Evolutionary conservation across 352 stramenopile genomes (phyloP).

Genomic region (Pythium insidiosum): DNA sequence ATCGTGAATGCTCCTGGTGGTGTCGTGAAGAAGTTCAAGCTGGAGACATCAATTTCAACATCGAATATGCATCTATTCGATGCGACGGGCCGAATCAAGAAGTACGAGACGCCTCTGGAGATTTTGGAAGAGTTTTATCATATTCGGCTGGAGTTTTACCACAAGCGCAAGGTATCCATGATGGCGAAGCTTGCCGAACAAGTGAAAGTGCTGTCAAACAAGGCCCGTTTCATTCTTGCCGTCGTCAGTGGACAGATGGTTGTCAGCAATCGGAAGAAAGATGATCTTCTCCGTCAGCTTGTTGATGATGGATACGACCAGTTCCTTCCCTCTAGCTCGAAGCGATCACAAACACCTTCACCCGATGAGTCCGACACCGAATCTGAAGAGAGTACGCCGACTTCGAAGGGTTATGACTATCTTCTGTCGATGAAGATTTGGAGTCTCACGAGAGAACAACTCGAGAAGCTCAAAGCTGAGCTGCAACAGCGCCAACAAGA

Average conservation of each 20-base stretch:
- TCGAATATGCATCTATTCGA: slow-evolving; percentile 98
- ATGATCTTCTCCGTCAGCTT: slow-evolving; percentile 88
- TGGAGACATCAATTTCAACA: slow-evolving; percentile 89
- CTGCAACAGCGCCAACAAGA: slow-evolving; percentile 82
- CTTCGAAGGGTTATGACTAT: slow-evolving; percentile 89
- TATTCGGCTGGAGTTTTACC: slow-evolving; percentile 90
- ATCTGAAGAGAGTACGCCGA: slow-evolving; percentile 26
- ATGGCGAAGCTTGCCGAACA: slow-evolving; percentile 87
- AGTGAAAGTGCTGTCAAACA: slow-evolving; percentile 90
- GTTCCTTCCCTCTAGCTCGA: slow-evolving; percentile 24
- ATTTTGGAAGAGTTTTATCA: slow-evolving; percentile 94
- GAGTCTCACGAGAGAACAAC: slow-evolving; percentile 91
- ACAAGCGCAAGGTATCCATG: slow-evolving; percentile 86
- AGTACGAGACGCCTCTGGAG: slow-evolving; percentile 89
- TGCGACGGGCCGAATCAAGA: slow-evolving; percentile 83
- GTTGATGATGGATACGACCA: slow-evolving; percentile 86
- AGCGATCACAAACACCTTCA: slow-evolving; percentile 49
- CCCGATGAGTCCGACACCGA: slow-evolving; percentile 28
- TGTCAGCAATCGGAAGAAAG: slow-evolving; percentile 92
- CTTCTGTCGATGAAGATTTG: slow-evolving; percentile 93
- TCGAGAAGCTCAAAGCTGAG: slow-evolving; percentile 87
- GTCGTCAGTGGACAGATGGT: slow-evolving; percentile 90
- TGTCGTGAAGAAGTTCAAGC: slow-evolving; percentile 95
- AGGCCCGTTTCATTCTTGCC: slow-evolving; percentile 93
- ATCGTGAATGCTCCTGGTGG: slow-evolving; percentile 55